These are phyloP conservation scores for Umbelopsis sp. DNA, from an alignment of 192 early-diverging fungal genomes.

Conservation along the genomic window DNA sequence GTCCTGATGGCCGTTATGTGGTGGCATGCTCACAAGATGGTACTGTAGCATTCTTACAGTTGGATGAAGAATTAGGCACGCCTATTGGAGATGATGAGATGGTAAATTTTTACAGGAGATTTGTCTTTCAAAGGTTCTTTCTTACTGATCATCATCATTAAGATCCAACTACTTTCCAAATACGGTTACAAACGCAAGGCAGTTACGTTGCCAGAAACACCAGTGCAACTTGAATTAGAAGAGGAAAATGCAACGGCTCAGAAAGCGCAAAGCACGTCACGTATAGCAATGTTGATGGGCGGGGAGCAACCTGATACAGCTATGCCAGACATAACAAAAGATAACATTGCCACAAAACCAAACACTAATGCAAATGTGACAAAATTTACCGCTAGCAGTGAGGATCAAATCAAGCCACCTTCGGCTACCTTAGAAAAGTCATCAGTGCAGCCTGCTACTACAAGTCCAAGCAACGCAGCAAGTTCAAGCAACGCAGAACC, in stretches of 20 bases:
- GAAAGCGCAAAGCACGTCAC: constrained; percentile 24
- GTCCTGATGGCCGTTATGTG: constrained; percentile 72
- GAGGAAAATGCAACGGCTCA: constrained; percentile 43
- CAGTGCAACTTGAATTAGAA: constrained; percentile 68
- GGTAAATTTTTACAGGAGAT: constrained; percentile 39
- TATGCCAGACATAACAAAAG: neutral
- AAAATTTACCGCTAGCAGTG: neutral
- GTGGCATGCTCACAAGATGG: constrained; percentile 94
- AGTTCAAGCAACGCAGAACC: neutral
- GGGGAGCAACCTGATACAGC: constrained; percentile 16
- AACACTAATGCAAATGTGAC: neutral
- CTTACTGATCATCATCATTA: neutral
- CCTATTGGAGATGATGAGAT: constrained; percentile 67
- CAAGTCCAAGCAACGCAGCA: neutral
- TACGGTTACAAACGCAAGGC: constrained; percentile 50
- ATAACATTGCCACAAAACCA: neutral
- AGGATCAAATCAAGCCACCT: too few relatives aligned
- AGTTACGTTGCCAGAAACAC: constrained; percentile 59
- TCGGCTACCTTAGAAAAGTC: too few relatives aligned
- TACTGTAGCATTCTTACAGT: constrained; percentile 74
- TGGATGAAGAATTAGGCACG: constrained; percentile 71
- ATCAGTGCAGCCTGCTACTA: neutral
- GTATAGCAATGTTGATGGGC: constrained; percentile 40
- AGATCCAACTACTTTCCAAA: constrained; percentile 49
- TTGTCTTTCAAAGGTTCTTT: neutral